Conservation (phyloP, 148 eudicot species). For the Chenopodium quinoa region DNA sequence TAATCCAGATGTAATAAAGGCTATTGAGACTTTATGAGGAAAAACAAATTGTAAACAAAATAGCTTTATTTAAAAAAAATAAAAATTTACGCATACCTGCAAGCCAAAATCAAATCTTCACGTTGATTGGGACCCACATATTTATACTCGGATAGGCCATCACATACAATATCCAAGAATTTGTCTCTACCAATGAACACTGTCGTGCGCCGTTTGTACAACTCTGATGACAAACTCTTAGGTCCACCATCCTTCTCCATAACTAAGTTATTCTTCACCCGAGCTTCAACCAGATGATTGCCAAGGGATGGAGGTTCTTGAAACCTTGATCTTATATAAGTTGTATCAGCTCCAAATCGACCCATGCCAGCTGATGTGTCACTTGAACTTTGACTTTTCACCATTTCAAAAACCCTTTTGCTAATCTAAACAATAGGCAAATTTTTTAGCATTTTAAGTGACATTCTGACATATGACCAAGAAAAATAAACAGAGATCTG, state of each 20-base stretch:
- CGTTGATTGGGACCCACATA: conserved; percentile 88
- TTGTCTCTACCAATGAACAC: conserved; percentile 59
- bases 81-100: conserved; percentile 59
- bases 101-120: conserved; percentile 86
- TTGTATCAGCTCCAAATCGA: conserved; percentile 23
- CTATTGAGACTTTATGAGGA: background rate
- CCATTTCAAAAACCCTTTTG: conserved; percentile 77
- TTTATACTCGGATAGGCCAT: conserved; percentile 85
- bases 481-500: conserved; percentile 1
- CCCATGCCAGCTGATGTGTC: conserved; percentile 40
- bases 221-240: conserved; percentile 58
- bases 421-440: conserved; percentile 56
- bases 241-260: conserved; percentile 39
- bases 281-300: conserved; percentile 32
- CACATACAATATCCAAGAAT: conserved; percentile 83
- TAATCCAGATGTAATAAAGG: background rate
- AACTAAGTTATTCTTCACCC: conserved; percentile 25
- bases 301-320: conserved; percentile 27
- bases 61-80: background rate
- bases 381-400: conserved; percentile 51
- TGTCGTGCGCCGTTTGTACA: conserved; percentile 84
- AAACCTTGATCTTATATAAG: conserved; percentile 15
- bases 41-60: background rate
- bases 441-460: background rate
- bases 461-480: conserved; percentile 4